phyloP scores from a whole-genome alignment of 148 eudicot genomes.

The Nepenthes gracilis region DNA sequence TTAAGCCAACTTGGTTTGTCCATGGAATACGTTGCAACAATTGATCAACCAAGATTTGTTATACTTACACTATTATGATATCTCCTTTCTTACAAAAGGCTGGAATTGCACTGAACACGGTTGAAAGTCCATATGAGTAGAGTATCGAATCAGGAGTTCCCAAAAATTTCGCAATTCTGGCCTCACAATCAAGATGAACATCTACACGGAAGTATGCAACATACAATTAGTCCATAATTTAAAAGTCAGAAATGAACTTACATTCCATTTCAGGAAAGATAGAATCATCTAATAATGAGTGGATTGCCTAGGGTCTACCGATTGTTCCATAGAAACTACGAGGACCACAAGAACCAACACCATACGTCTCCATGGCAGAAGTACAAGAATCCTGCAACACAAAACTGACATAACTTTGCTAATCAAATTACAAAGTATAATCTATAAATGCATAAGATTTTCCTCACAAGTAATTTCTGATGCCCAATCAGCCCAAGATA shows the following conservation, averaged over 20 bases:
- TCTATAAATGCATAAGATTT: neutral
- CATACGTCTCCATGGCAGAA: constrained; percentile 81
- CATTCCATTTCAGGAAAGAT: neutral
- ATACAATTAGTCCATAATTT: neutral
- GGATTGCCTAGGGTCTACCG: constrained; percentile 30
- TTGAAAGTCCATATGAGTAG: constrained; percentile 92
- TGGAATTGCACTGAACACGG: constrained; percentile 93
- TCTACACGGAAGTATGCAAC: constrained; percentile 28
- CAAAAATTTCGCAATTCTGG: constrained; percentile 78
- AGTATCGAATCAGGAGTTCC: constrained; percentile 94
- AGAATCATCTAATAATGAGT: neutral
- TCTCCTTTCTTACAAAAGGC: constrained; percentile 97
- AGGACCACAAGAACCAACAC: constrained; percentile 99
- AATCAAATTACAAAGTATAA: neutral
- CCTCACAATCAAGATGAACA: constrained; percentile 97
- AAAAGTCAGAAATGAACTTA: neutral
- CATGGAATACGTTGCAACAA: neutral
- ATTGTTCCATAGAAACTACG: constrained; percentile 98
- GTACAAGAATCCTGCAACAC: constrained; percentile 73
- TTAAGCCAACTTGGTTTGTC: too few relatives aligned
- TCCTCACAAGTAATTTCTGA: constrained; percentile 64
- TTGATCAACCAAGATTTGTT: neutral
- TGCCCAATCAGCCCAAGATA: constrained; percentile 79
- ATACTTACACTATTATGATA: constrained; percentile 78
- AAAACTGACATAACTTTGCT: constrained; percentile 3